These are phyloP conservation scores for Lyophyllum shimeji DNA, from an alignment of 768 basidiomycete species.

Conservation along the genomic window DNA sequence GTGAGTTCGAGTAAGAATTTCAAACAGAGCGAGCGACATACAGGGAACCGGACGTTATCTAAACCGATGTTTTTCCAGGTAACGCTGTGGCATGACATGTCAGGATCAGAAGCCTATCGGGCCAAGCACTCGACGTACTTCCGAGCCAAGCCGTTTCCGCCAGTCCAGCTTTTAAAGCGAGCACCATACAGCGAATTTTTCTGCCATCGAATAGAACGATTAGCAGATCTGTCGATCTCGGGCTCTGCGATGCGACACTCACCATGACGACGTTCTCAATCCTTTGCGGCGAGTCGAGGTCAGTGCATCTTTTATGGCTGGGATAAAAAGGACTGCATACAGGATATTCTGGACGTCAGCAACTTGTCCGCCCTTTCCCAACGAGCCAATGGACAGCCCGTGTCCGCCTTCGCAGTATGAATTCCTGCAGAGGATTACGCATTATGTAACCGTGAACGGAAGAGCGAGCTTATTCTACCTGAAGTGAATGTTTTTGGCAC, in stretches of 20 bases:
- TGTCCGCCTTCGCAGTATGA: conserved; percentile 58
- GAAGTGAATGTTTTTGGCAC: conserved; percentile 55
- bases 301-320: not conserved
- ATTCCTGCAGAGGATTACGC: conserved; percentile 32
- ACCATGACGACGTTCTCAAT: conserved; percentile 49
- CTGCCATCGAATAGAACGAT: conserved; percentile 23
- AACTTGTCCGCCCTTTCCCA: conserved; percentile 43
- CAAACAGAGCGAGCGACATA: conserved; percentile 23
- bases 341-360: conserved; percentile 58
- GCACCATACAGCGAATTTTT: conserved; percentile 54
- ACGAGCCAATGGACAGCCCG: conserved; percentile 58
- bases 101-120: not conserved
- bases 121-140: conserved; percentile 37
- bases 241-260: not conserved
- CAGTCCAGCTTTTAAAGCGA: conserved; percentile 70
- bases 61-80: conserved; percentile 61
- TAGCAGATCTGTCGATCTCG: not conserved
- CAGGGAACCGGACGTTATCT: conserved; percentile 53
- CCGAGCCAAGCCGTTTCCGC: conserved; percentile 55
- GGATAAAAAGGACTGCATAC: conserved; percentile 28
- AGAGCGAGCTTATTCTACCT: conserved; percentile 22
- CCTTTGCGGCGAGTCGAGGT: conserved; percentile 20
- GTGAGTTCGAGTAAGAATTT: too few relatives aligned
- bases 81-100: conserved; percentile 30
- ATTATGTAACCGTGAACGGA: not conserved